A percentile compares a stretch with the other conserved stretches of the same genome.
These are phyloP conservation scores for Lentinula raphanica DNA, from an alignment of 768 basidiomycete species.

Conservation along the genomic window DNA sequence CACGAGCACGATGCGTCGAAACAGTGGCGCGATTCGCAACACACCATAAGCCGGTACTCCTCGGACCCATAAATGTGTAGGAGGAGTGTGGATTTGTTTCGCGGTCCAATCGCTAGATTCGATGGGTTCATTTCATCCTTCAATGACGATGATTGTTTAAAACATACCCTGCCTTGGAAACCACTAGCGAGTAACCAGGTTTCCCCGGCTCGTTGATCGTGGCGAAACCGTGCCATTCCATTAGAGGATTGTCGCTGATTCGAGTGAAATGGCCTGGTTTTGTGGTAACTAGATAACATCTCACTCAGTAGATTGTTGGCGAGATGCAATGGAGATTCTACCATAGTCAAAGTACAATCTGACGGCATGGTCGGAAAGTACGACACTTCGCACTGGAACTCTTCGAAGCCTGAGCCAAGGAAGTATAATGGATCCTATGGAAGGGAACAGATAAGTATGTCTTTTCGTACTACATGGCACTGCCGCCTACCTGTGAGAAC, in stretches of 20 bases:
- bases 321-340: conserved; percentile 12
- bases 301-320: neutral
- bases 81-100: conserved; percentile 48
- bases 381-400: conserved; percentile 46
- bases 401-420: conserved; percentile 60
- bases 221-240: conserved; percentile 59
- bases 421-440: conserved; percentile 42
- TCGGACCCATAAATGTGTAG: conserved; percentile 51
- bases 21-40: conserved; percentile 47
- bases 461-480: neutral
- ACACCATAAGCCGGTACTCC: conserved; percentile 54
- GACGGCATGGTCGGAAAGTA: conserved; percentile 52
- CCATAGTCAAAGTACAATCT: conserved; percentile 57
- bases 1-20: conserved; percentile 51
- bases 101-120: conserved; percentile 46
- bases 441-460: neutral
- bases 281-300: conserved; percentile 29
- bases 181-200: conserved; percentile 50
- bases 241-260: conserved; percentile 41
- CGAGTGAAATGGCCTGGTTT: conserved; percentile 43
- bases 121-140: neutral
- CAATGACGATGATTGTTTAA: neutral
- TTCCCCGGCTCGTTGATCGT: conserved; percentile 44
- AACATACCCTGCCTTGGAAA: conserved; percentile 42
- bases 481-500: conserved; percentile 36